phyloP scores from a whole-genome alignment of 306 rosid genomes.

The cucumber (Cucumis sativus) region Cucumber_9930_V3 NC_026660.2:24323501-24324000 shows the following conservation, averaged over 20 bases:
- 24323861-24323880: too few species aligned
- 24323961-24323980: too few species aligned
- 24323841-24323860: too few species aligned
- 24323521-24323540: constrained; percentile 34
- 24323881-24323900: too few species aligned
- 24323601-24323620: constrained; percentile 3
- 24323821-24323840: too few species aligned
- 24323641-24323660: not conserved
- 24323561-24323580: constrained; percentile 9
- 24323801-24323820: not conserved
- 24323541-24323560: constrained; percentile 13
- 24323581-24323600: constrained; percentile 3
- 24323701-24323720: not conserved
- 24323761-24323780: not conserved
- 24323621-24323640: not conserved
- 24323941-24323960: too few species aligned
- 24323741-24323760: not conserved
- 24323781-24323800: not conserved
- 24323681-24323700: not conserved
- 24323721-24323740: not conserved
- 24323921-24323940: too few species aligned
- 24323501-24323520: constrained; percentile 45
- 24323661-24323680: not conserved
- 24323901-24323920: too few species aligned
- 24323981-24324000: too few species aligned